Conservation (phyloP, 2,329 filamentous ascomycete species). For the Verruconis gallopava region DNA sequence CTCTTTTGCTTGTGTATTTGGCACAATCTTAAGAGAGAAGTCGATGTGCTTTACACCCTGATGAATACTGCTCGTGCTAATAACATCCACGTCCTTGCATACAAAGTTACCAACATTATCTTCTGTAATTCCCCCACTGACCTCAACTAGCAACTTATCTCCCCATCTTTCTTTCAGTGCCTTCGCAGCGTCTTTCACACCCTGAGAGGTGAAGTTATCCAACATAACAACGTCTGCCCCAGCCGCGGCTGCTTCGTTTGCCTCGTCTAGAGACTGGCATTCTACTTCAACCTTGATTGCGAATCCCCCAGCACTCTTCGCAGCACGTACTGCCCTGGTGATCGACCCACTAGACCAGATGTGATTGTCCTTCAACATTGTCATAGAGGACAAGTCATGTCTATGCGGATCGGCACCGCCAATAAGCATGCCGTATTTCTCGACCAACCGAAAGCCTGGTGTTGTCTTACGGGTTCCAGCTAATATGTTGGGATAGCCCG, state of each 20-base stretch:
- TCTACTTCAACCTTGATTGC: constrained; percentile 93
- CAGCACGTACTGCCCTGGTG: constrained; percentile 69
- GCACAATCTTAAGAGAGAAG: constrained; percentile 81
- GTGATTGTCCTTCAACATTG: constrained; percentile 99
- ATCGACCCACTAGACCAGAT: constrained; percentile 83
- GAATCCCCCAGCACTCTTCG: constrained; percentile 76
- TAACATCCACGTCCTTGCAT: constrained; percentile 72
- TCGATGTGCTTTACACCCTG: constrained; percentile 90
- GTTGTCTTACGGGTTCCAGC: constrained; percentile 96
- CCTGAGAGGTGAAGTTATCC: constrained; percentile 81
- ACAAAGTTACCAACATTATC: constrained; percentile 75
- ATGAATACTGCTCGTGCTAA: constrained; percentile 93
- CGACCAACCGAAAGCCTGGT: constrained; percentile 84
- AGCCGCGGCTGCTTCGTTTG: constrained; percentile 78
- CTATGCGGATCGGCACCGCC: constrained; percentile 86
- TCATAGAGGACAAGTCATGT: constrained; percentile 81
- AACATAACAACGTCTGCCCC: constrained; percentile 96
- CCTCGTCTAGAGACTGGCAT: constrained; percentile 76
- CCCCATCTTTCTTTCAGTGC: constrained; percentile 71
- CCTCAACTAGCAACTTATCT: constrained; percentile 65
- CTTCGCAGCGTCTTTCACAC: constrained; percentile 59
- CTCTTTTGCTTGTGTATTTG: constrained; percentile 23
- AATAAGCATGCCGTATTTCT: constrained; percentile 96
- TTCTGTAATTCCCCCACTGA: constrained; percentile 77
- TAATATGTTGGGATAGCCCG: constrained; percentile 70